phyloP scores from a whole-genome alignment of 2,329 filamentous ascomycete species.

The Calonectria honghensis region DNA sequence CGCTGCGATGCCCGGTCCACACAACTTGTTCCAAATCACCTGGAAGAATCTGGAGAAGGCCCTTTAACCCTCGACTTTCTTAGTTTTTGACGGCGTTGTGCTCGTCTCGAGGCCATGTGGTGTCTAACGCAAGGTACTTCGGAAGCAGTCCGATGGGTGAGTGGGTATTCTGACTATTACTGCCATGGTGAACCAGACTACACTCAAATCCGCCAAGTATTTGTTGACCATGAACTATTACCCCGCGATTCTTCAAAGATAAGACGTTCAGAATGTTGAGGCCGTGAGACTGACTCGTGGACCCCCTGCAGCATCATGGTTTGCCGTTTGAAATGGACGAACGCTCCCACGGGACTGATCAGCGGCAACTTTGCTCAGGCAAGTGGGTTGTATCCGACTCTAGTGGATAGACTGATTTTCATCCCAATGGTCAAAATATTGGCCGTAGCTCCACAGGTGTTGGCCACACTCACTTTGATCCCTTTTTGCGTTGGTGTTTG shows the following conservation, averaged over 20 bases:
- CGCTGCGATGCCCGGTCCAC: conserved; percentile 1
- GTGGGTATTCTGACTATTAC: conserved; percentile 11
- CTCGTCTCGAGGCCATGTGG: neutral
- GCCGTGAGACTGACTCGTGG: too few species aligned
- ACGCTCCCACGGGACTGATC: neutral
- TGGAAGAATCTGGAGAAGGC: neutral
- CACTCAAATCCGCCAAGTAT: neutral
- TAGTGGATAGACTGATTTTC: neutral
- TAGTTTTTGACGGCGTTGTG: neutral
- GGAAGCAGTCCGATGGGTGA: conserved; percentile 12
- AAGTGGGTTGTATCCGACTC: neutral
- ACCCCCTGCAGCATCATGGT: neutral
- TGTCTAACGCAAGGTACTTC: conserved; percentile 3
- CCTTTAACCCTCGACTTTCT: neutral
- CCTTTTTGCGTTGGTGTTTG: neutral
- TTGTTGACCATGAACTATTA: neutral
- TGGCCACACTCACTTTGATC: neutral
- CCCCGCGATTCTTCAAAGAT: too few species aligned
- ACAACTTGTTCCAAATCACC: neutral
- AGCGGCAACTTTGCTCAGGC: neutral
- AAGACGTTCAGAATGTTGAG: too few species aligned
- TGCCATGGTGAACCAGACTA: neutral
- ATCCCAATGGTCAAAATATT: neutral
- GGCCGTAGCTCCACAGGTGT: neutral
- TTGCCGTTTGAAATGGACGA: neutral